Evolutionary conservation across 1,284 basidiomycete species (phyloP).

Genomic region (Tausonia pullulans): DNA sequence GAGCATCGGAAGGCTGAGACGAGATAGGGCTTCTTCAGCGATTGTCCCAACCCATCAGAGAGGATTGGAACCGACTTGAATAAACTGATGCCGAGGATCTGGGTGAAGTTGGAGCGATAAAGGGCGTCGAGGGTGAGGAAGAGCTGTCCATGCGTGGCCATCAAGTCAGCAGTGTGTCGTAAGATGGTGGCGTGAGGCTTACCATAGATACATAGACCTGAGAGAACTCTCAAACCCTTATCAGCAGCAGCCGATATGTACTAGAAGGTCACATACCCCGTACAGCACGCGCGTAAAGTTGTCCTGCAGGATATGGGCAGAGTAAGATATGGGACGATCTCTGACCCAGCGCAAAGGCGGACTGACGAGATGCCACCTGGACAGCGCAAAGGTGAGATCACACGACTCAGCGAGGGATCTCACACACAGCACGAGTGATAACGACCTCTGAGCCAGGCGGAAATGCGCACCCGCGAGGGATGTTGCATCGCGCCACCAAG

Average conservation of each 20-base stretch:
- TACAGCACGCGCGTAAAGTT: constrained; percentile 3
- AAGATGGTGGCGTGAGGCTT: too few relatives aligned
- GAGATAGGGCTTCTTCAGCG: neutral
- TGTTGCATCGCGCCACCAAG: too few relatives aligned
- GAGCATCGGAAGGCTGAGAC: neutral
- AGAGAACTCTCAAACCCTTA: too few relatives aligned
- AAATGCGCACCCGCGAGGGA: too few relatives aligned
- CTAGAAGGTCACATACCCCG: neutral
- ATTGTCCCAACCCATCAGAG: too few relatives aligned
- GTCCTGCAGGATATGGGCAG: neutral
- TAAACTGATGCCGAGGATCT: neutral
- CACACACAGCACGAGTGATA: neutral
- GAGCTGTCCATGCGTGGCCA: neutral
- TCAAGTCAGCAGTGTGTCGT: too few relatives aligned
- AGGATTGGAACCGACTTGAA: neutral
- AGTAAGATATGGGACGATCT: neutral
- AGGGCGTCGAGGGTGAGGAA: constrained; percentile 1
- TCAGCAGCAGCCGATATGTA: too few relatives aligned
- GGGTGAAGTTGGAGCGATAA: neutral
- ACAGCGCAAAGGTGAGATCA: neutral
- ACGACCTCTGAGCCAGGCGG: too few relatives aligned
- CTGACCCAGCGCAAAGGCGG: neutral
- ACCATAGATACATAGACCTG: too few relatives aligned
- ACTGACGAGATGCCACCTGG: neutral
- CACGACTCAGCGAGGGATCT: neutral